Base-by-base conservation (phyloP, 1,284 basidiomycete genomes). In the Nidula niveotomentosa region DNA sequence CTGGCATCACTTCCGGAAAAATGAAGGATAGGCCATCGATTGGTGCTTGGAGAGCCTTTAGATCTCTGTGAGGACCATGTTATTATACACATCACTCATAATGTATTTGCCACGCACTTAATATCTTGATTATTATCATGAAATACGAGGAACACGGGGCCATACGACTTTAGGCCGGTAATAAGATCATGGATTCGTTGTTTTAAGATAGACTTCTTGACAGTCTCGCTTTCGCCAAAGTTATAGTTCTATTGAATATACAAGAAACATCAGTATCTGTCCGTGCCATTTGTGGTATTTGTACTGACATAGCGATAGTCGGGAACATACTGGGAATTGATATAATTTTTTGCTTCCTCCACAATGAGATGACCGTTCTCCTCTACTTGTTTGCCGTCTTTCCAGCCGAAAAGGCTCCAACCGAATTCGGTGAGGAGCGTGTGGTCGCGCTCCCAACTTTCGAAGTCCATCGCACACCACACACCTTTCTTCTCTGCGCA, bases 391-490 rank as follows among this genome's bases (percentile, higher is more conserved):
- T 73, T 51, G 2, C 74, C 81, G 43, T 77, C 73, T 49, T 80
- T 75, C 84, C 85, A 91, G 9, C 71, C 75, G 17, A 84, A 60
- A 12, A 74, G 64, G 59, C 83, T 82, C 77, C 81, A 92, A n/a
- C 90, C 90, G 60, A 90, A 86, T 66, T 93, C 90, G 30, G 88
- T 91, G 60, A 91, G 74, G 18, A 86, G 57, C 0, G 68, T 80
- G 62, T 91, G 87, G 36, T 91, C 88, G 53, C 73, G 72, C 64
- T 93, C 91, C 88, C 89, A 93, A 9, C 79, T 80, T 68, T 93
- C 91, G 60, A 93, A 87, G 68, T 93, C 91, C 50, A 92, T 70
- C 10, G 90, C 83, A 62, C 81, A 79, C 88, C 89, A 93, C 8
- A 81, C 79, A 36, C 88, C 89, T 36, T 68, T 74, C 62, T 83